Percentiles rank a stretch among this genome's conserved stretches.
Conservation (phyloP, 2,329 filamentous ascomycete species). For the Aspergillus pseudonomiae region DNA sequence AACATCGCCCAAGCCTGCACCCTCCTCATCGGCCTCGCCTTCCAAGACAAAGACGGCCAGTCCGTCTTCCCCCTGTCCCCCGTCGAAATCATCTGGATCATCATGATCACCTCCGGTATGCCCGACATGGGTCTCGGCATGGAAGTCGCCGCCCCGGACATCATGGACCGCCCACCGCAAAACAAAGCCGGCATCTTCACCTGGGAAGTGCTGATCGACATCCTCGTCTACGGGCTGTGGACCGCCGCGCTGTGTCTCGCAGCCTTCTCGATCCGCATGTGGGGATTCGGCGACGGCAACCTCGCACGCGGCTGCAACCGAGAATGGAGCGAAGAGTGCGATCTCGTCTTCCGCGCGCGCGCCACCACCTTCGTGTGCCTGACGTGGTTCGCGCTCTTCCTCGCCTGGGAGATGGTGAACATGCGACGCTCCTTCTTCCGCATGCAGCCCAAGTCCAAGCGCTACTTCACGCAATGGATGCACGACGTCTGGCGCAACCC, state of each 20-base stretch:
- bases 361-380: slow-evolving; percentile 71
- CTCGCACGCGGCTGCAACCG: slow-evolving; percentile 64
- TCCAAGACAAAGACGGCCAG: slow-evolving; percentile 68
- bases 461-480: slow-evolving; percentile 66
- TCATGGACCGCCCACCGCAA: slow-evolving; percentile 77
- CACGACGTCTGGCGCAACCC: slow-evolving; percentile 69
- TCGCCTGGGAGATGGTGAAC: slow-evolving; percentile 75
- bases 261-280: slow-evolving; percentile 64
- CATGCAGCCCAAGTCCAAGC: slow-evolving; percentile 65
- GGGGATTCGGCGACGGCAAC: slow-evolving; percentile 58
- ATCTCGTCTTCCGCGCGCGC: slow-evolving; percentile 67
- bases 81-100: slow-evolving; percentile 86
- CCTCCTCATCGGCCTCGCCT: slow-evolving; percentile 75
- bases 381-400: slow-evolving; percentile 75
- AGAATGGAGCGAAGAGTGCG: slow-evolving; percentile 55
- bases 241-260: slow-evolving; percentile 69
- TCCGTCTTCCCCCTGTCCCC: slow-evolving; percentile 84
- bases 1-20: slow-evolving; percentile 83
- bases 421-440: slow-evolving; percentile 72
- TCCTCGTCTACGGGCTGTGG: slow-evolving; percentile 73
- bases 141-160: slow-evolving; percentile 71
- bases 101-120: slow-evolving; percentile 84
- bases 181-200: slow-evolving; percentile 71
- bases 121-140: slow-evolving; percentile 84
- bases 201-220: slow-evolving; percentile 72